Evolutionary conservation across 805 yeast genomes (phyloP), one percentile per base, ranked within the genome.

Genomic region (Trichomonascus vanleenenianus): DNA sequence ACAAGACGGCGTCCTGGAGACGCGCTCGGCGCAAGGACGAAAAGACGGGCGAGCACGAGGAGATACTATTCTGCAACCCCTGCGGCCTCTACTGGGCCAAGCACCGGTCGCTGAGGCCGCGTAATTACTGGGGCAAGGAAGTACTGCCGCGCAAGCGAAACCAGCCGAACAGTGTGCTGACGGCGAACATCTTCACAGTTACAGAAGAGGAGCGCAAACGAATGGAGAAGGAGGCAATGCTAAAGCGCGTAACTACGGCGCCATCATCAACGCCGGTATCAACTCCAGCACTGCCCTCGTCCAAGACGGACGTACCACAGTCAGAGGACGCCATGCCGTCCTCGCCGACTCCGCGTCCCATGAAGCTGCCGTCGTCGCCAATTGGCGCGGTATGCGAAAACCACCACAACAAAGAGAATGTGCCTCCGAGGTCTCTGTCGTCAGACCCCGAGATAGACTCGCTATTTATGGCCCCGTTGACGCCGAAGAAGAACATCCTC

Each of bases 21-120:
- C 27, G 27, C 27, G 27, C 27, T 8, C 27, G 27, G 8, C 27
- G 27, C 27, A 22, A 22, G 27, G 27, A 22, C 8, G 27, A 22
- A 8, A 22, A 22, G 27, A 22, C 27, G 27, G 27, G 27, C 60
- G 22, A 55, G 62, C 11, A 61, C 64, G 66, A 42, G 65, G 36
- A 36, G 5, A 30, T 27, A 19, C 37, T 49, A 4, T 44, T 56
- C 19, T 58, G 62, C 42, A 57, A 57, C 42, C 57, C 62, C 1
- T 58, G 62, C 46, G 62, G 61, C 9, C 50, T 57, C 8, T 58
- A 52, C 48, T 50, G 40, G 37, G 33, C 16, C 12, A 34, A 47
- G 38, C 52, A 57, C 40, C 50, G 50, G 42, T 37, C 38, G 8
- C 53, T 56, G 54, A 39, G 61, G 30, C 61, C 61, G 4, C 14